A percentile compares a stretch with the other conserved stretches of the same genome.
phyloP scores from a whole-genome alignment of 2,329 filamentous ascomycete species.

The Pezicula neosporulosa region DNA sequence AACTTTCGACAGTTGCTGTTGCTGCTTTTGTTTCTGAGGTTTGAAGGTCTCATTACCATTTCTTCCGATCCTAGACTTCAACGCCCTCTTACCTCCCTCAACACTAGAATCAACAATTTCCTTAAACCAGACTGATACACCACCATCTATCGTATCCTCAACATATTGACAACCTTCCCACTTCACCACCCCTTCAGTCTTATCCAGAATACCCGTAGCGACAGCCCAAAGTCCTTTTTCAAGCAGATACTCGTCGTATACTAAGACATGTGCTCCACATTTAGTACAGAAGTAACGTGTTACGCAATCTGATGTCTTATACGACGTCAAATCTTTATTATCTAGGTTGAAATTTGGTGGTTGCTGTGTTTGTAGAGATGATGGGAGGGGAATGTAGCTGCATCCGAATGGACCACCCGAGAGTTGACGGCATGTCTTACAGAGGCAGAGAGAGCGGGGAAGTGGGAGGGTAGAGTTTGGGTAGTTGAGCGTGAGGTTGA shows the following conservation, averaged over 20 bases:
- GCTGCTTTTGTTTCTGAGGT: background rate
- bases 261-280: constrained; percentile 43
- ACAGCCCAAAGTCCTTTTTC: constrained; percentile 23
- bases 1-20: background rate
- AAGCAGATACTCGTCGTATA: constrained; percentile 18
- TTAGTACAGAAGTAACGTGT: constrained; percentile 45
- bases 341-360: constrained; percentile 27
- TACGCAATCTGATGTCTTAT: constrained; percentile 37
- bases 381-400: constrained; percentile 38
- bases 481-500: constrained; percentile 31
- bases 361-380: constrained; percentile 14
- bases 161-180: constrained; percentile 22
- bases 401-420: constrained; percentile 41
- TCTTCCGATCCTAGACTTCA: constrained; percentile 11
- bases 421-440: constrained; percentile 43
- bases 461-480: constrained; percentile 32
- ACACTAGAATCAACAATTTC: constrained; percentile 6
- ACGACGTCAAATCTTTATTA: constrained; percentile 35
- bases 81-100: constrained; percentile 7
- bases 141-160: constrained; percentile 49
- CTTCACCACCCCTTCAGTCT: constrained; percentile 21
- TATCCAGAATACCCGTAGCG: constrained; percentile 31
- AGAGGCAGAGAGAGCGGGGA: constrained; percentile 45
- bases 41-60: constrained; percentile 7
- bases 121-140: constrained; percentile 40